A percentile compares a stretch with the other conserved stretches of the same genome.
phyloP scores from a whole-genome alignment of 257 asterid species.

The Solanum sejunctum region DNA sequence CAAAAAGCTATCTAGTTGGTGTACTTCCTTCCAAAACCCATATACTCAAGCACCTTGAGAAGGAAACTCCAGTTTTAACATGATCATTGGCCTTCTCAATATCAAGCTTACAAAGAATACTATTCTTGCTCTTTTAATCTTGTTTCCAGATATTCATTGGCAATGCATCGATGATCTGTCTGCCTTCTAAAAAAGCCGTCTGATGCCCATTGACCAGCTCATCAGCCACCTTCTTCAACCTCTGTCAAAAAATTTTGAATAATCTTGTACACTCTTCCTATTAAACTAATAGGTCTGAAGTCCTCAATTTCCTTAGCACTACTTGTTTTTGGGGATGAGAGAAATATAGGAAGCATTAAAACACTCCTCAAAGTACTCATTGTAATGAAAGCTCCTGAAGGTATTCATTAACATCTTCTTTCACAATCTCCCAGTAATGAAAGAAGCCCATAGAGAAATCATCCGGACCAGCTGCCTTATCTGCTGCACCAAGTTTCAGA shows the following conservation, averaged over 20 bases:
- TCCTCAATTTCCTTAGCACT: background rate
- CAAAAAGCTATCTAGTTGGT: background rate
- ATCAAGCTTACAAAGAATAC: background rate
- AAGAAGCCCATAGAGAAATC: background rate
- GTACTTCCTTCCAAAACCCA: background rate
- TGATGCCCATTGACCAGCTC: background rate
- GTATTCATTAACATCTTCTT: background rate
- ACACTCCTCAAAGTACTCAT: background rate
- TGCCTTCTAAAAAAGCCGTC: background rate
- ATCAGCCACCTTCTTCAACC: background rate
- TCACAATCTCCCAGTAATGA: background rate
- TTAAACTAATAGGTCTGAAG: background rate
- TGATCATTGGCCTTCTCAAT: background rate
- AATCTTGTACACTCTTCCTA: background rate
- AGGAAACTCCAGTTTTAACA: background rate
- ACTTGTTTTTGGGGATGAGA: background rate
- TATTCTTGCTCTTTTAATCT: background rate
- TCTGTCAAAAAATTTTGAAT: background rate
- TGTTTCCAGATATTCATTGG: background rate
- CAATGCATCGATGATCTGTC: background rate
- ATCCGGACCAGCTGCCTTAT: background rate
- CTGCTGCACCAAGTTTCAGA: background rate
- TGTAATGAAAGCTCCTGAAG: background rate
- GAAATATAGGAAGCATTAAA: background rate
- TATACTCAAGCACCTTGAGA: background rate